Base-by-base conservation (phyloP, 2,329 filamentous ascomycete species). In the Pseudocercospora macadamiae region DNA sequence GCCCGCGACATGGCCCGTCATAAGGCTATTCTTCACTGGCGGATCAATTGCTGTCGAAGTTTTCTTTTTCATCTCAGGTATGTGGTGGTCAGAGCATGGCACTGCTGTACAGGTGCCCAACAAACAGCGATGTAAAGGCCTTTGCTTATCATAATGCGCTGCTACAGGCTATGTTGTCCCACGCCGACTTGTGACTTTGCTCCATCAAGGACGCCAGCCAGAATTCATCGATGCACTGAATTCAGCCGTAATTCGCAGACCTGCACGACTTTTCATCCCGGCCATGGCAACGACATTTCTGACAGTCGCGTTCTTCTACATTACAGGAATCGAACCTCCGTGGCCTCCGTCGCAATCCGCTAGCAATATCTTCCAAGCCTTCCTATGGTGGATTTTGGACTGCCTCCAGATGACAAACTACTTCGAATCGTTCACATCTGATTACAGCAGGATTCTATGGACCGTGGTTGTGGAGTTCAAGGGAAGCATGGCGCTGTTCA, bases 401-500 rank as follows among this genome's bases (percentile, higher is more conserved):
- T 88, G 88, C 67, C 87, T 87, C 69, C 76, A 77, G 9, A 49
- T 57, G 3, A 51, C 58, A 14, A 57, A 66, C 10, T 67, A 65
- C 48, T 59, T 55, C 44, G 54, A 53, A 9, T 32, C 57, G 2
- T 59, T 59, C 8, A 51, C 57, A 9, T 60, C 60, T 10, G 55
- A 60, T n/a, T 66, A 67, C 51, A 65, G 64, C 39, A 32, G 51
- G 3, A 61, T 64, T 12, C 55, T 62, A 9, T 87, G 85, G 84
- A 86, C 80, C 0, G 88, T 88, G 54, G 83, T 86, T 0, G 75
- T 85, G n/a, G 86, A 88, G 68, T 81, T 86, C 72, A 76, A 79
- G 64, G 87, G 87, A 4, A 89, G 86, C 1, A 78, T 89, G 59
- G 74, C 86, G 62, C 73, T 87, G 45, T 89, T 87, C 68, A 83